Percentiles rank a stretch among this genome's conserved stretches.
These are phyloP conservation scores for Curvularia sp. DNA, from an alignment of 2,329 filamentous ascomycete genomes.

Conservation along the genomic window DNA sequence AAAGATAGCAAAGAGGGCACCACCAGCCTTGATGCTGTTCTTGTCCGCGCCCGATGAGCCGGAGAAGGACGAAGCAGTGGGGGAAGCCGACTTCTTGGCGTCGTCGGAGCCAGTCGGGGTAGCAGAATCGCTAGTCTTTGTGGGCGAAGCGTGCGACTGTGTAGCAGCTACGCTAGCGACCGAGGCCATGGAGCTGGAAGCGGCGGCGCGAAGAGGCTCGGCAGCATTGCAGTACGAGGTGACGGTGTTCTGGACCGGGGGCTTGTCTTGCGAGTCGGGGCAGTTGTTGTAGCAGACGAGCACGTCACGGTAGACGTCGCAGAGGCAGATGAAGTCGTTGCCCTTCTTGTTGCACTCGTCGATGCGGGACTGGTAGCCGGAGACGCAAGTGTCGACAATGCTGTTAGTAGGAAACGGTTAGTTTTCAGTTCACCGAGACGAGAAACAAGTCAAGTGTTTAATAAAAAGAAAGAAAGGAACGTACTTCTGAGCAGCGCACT, in stretches of 20 bases:
- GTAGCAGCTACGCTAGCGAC: conserved; percentile 33
- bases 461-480: conserved; percentile 18
- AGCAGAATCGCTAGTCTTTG: conserved; percentile 5
- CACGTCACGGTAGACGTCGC: conserved; percentile 62
- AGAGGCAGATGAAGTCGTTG: conserved; percentile 66
- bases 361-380: conserved; percentile 53
- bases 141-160: conserved; percentile 15
- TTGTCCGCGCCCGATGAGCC: conserved; percentile 23
- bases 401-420: conserved; percentile 36
- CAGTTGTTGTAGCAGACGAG: conserved; percentile 71
- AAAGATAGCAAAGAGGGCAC: conserved; percentile 36
- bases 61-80: conserved; percentile 17
- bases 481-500: conserved; percentile 52
- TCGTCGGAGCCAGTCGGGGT: neutral
- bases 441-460: too few species aligned
- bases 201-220: conserved; percentile 41
- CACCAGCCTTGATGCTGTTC: conserved; percentile 26
- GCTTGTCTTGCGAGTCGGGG: conserved; percentile 56
- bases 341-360: conserved; percentile 49
- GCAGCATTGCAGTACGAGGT: conserved; percentile 54
- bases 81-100: too few species aligned
- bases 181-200: conserved; percentile 25
- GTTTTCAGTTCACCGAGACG: neutral
- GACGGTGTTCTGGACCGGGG: conserved; percentile 46
- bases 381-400: conserved; percentile 61